A percentile compares a stretch with the other conserved stretches of the same genome.
Conservation (phyloP, 495 filamentous ascomycete genomes). For the Penicillium angulare region DNA sequence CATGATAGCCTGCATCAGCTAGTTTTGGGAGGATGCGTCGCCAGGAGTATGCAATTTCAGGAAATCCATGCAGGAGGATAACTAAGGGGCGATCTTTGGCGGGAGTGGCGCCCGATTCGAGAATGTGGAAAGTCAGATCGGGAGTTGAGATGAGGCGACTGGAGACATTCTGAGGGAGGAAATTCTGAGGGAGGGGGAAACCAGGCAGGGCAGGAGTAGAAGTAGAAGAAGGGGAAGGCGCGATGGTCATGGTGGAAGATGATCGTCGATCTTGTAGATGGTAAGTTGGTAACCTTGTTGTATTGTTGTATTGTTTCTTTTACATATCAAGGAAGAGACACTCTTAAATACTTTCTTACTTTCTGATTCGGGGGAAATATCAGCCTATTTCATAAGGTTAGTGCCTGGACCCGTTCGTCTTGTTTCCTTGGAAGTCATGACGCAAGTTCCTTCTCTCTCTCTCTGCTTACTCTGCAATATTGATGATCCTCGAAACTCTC, state of each 20-base stretch:
- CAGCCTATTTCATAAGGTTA: slow-evolving; percentile 15
- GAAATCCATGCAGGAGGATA: slow-evolving; percentile 64
- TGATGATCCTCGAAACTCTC: no score
- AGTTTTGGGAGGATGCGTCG: slow-evolving; percentile 58
- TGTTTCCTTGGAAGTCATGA: slow-evolving; percentile 32
- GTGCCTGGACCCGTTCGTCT: slow-evolving; percentile 19
- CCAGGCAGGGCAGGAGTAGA: slow-evolving; percentile 1
- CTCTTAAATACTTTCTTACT: background rate
- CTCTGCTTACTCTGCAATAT: slow-evolving; percentile 1
- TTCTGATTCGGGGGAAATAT: slow-evolving; percentile 11
- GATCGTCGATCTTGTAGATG: no score
- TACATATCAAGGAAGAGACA: no score
- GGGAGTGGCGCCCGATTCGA: slow-evolving; percentile 48
- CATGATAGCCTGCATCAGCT: slow-evolving; percentile 57
- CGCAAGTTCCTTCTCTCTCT: slow-evolving; percentile 30
- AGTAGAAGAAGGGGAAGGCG: no score
- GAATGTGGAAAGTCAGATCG: slow-evolving; percentile 58
- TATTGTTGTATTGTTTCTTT: background rate
- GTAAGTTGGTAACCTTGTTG: no score
- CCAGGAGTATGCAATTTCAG: slow-evolving; percentile 70
- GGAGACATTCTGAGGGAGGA: slow-evolving; percentile 50
- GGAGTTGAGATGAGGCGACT: slow-evolving; percentile 50
- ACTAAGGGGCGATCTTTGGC: slow-evolving; percentile 52
- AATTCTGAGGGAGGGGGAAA: slow-evolving; percentile 43
- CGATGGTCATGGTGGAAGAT: no score